These are phyloP conservation scores for Mycena indigotica DNA, from an alignment of 768 basidiomycete genomes.

Conservation along the genomic window DNA sequence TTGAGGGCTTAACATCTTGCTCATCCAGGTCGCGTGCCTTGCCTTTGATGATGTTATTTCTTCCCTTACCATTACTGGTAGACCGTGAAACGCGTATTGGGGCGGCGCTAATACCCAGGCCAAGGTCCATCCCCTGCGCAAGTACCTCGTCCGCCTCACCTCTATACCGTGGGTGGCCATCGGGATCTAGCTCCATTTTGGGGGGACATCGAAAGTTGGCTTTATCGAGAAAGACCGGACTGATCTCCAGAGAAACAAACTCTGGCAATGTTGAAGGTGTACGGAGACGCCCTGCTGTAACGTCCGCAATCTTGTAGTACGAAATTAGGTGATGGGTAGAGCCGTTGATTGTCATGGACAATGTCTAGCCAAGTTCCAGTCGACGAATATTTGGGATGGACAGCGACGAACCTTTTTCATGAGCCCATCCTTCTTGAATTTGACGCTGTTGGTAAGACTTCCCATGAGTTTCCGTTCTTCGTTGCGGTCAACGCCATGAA, in stretches of 20 bases:
- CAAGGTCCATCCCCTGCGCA: constrained; percentile 10
- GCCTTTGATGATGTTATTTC: neutral
- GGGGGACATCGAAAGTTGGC: constrained; percentile 80
- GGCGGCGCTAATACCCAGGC: neutral
- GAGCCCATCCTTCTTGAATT: constrained; percentile 90
- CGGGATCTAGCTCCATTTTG: constrained; percentile 57
- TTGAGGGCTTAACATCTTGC: neutral
- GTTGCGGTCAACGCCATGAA: constrained; percentile 61
- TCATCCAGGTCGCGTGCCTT: neutral
- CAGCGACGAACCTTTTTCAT: constrained; percentile 86
- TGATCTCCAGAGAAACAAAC: constrained; percentile 83
- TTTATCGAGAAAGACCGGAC: constrained; percentile 84
- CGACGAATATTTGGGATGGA: neutral
- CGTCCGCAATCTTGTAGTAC: constrained; percentile 92
- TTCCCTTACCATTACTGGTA: neutral
- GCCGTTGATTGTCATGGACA: constrained; percentile 83
- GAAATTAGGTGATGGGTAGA: constrained; percentile 92
- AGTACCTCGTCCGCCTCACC: constrained; percentile 74
- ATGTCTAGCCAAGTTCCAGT: constrained; percentile 59
- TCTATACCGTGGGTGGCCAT: constrained; percentile 80
- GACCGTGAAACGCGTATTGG: neutral
- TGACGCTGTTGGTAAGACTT: constrained; percentile 89
- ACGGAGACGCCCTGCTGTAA: constrained; percentile 83
- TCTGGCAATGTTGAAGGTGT: constrained; percentile 88
- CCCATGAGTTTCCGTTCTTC: constrained; percentile 85